These are phyloP conservation scores for Leptographium lundbergii DNA, from an alignment of 2,329 filamentous ascomycete species.

Conservation along the genomic window DNA sequence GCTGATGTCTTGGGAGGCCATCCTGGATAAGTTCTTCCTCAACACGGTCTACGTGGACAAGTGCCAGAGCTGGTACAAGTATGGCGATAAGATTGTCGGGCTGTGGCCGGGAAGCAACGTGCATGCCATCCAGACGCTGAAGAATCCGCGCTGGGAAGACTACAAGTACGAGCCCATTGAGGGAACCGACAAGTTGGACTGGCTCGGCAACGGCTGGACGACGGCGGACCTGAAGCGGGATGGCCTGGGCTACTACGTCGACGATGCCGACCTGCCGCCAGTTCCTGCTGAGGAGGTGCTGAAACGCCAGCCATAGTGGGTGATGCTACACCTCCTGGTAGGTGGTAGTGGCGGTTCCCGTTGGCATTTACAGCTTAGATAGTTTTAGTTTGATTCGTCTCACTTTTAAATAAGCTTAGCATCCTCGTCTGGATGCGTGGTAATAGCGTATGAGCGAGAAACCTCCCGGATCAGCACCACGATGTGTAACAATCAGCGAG, in stretches of 20 bases:
- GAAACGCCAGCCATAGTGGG: background rate
- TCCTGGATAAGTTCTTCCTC: constrained; percentile 35
- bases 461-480: no score
- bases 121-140: constrained; percentile 39
- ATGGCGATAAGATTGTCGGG: constrained; percentile 27
- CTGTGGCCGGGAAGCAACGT: constrained; percentile 35
- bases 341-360: no score
- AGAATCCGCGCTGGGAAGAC: constrained; percentile 34
- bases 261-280: background rate
- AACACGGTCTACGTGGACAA: constrained; percentile 34
- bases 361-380: no score
- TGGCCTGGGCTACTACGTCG: background rate
- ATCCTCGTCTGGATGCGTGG: no score
- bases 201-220: constrained; percentile 8
- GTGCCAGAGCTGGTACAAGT: constrained; percentile 39
- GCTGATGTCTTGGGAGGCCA: constrained; percentile 35
- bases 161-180: constrained; percentile 33
- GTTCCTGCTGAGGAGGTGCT: background rate
- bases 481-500: no score
- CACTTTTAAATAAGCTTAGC: no score
- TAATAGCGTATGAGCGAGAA: no score
- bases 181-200: constrained; percentile 8
- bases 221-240: background rate
- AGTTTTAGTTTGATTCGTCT: no score
- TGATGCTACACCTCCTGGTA: background rate